phyloP scores from a whole-genome alignment of 2,329 filamentous ascomycete genomes.

The Fusarium nurragi region DNA sequence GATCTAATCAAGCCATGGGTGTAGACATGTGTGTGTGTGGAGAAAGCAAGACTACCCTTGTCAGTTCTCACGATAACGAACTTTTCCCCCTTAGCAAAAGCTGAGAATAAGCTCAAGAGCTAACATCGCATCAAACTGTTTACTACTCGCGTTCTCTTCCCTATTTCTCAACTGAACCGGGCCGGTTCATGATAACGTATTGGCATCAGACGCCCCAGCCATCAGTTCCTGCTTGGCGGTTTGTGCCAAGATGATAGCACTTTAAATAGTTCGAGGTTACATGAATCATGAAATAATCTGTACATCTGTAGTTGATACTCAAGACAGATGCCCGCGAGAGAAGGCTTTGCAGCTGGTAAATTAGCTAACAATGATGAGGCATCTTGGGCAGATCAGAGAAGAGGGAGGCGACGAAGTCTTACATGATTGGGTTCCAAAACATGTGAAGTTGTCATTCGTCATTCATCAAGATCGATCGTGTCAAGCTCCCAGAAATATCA shows the following conservation, averaged over 20 bases:
- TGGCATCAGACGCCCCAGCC: constrained; percentile 18
- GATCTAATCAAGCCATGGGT: constrained; percentile 4
- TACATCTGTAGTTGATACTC: neutral
- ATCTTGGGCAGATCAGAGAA: neutral
- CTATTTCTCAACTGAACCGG: constrained; percentile 32
- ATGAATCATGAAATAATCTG: constrained; percentile 16
- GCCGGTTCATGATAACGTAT: constrained; percentile 24
- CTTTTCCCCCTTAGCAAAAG: neutral
- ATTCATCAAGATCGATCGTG: neutral
- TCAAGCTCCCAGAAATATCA: neutral
- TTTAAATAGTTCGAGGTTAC: neutral
- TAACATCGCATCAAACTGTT: constrained; percentile 8
- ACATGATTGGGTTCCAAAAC: too few relatives aligned
- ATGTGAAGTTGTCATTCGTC: neutral
- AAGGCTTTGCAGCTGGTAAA: too few relatives aligned
- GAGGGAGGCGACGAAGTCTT: too few relatives aligned
- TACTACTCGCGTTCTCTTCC: constrained; percentile 10
- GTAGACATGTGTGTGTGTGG: constrained; percentile 14
- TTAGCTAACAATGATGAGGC: neutral
- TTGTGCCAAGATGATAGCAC: constrained; percentile 22
- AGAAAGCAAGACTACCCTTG: constrained; percentile 21
- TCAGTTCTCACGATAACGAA: constrained; percentile 8
- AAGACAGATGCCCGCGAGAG: too few relatives aligned
- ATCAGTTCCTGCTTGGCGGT: constrained; percentile 24
- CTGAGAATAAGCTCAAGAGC: constrained; percentile 29